phyloP scores from a whole-genome alignment of 257 asterid genomes.

The Eustoma russellianum region DNA sequence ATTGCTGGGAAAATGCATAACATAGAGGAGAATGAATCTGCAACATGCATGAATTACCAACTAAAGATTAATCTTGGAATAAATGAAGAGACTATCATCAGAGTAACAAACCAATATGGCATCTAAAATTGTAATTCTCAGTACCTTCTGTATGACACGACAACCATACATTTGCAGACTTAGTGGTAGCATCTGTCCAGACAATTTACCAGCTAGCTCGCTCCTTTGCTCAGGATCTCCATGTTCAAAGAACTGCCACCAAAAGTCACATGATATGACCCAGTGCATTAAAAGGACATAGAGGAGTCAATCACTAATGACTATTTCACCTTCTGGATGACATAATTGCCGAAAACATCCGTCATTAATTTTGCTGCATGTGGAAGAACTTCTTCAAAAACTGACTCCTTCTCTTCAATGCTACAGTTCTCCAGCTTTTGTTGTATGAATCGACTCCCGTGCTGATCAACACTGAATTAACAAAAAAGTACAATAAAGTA shows the following conservation, averaged over 20 bases:
- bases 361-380: constrained; percentile 71
- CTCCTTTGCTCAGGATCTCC: constrained; percentile 69
- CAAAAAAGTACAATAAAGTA: constrained; percentile 10
- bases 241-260: constrained; percentile 67
- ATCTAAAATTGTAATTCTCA: constrained; percentile 3
- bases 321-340: constrained; percentile 68
- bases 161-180: constrained; percentile 97
- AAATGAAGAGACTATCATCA: no score
- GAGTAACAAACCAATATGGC: neutral
- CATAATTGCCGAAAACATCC: constrained; percentile 90
- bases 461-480: constrained; percentile 67
- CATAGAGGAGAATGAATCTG: no score
- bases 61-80: no score
- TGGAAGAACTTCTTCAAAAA: constrained; percentile 67
- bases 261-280: constrained; percentile 12
- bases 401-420: constrained; percentile 57
- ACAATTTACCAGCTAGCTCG: constrained; percentile 64
- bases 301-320: constrained; percentile 5
- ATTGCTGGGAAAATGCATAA: no score
- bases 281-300: neutral
- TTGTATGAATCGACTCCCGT: constrained; percentile 87
- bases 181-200: constrained; percentile 58
- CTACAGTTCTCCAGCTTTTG: constrained; percentile 76
- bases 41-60: no score
- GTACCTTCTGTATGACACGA: constrained; percentile 93